Percentiles rank a stretch among this genome's conserved stretches.
These are phyloP conservation scores for Blastobotrys robertii DNA, from an alignment of 805 yeast species.

Conservation along the genomic window DNA sequence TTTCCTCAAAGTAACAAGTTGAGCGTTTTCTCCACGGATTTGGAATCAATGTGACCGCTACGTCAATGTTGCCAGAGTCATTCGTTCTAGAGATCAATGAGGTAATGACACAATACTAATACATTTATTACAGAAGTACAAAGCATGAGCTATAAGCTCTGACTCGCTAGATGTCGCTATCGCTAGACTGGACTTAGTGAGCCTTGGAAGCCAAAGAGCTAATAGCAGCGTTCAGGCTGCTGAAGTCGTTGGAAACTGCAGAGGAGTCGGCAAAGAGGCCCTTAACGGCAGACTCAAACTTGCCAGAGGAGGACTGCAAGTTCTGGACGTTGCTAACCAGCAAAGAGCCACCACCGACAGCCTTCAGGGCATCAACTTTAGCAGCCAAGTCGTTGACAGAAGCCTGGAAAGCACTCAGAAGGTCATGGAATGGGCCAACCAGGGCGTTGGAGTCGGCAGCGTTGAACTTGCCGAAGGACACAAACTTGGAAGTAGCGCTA, in stretches of 20 bases:
- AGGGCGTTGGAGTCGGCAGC: conserved; percentile 8
- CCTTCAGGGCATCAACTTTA: conserved; percentile 20
- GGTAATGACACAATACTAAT: no score
- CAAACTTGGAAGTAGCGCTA: conserved; percentile 7
- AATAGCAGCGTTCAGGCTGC: conserved; percentile 6
- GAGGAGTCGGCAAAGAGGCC: conserved; percentile 3
- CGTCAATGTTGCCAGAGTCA: no score
- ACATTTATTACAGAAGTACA: no score
- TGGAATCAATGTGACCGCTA: no score
- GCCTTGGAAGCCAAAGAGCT: neutral
- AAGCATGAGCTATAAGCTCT: no score
- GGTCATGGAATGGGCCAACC: conserved; percentile 3
- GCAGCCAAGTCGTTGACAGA: conserved; percentile 14
- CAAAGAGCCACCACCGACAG: conserved; percentile 16
- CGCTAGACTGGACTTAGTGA: no score
- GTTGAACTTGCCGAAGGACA: conserved; percentile 7
- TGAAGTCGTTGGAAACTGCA: conserved; percentile 12
- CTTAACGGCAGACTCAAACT: conserved; percentile 14
- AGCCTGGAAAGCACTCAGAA: conserved; percentile 6
- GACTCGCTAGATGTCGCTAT: no score
- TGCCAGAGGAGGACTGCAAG: conserved; percentile 14
- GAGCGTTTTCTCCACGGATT: no score
- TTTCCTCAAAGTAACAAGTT: no score
- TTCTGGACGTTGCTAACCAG: conserved; percentile 10
- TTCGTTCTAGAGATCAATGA: no score